Evolutionary conservation across 2,329 filamentous ascomycete genomes (phyloP), one percentile per base, ranked within the genome.

Genomic region (Colletotrichum sp.): DNA sequence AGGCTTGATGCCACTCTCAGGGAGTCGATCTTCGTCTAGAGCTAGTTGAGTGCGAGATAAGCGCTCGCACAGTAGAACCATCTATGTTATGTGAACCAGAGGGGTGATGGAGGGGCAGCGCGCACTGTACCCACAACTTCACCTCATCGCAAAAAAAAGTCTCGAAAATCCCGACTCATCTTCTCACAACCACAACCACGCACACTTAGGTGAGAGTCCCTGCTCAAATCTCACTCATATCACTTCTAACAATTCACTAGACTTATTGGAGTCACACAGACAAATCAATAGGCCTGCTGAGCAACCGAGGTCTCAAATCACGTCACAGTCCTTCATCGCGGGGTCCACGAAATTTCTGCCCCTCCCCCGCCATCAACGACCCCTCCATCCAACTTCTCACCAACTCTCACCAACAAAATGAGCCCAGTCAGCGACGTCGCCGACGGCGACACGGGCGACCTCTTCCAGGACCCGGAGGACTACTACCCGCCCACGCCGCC

Each of bases 381-480:
- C 24, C 43, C 64, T 32, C 70, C 34, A 30, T 43, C 6, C 52
- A 26, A 7, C 21, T 24, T 9, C 38, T 21, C 24, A 30, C 10
- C 43, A 61, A 36, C n/a, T n/a, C n/a, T n/a, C n/a, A n/a, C n/a
- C n/a, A n/a, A n/a, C n/a, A n/a, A 68, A 30, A 75, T 75, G 73
- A 73, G 70, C 43, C 73, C 64, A 18, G 64, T 60, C 43, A 75
- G 73, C 73, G 73, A 75, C 58, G 73, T 75, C 32, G 64, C 70
- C 55, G 83, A 84, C 38, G 82, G 84, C 75, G 86, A 85, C 52
- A 84, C 83, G 21, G 86, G 82, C 74, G 86, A 87, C 81, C 87
- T 98, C 78, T 98, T 98, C 87, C 86, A 93, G 70, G 96, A 98
- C 78, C 96, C 96, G 8, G 90, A 92, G 71, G 95, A 92, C 81